phyloP scores from a whole-genome alignment of 768 basidiomycete species.

The Paxillus rubicundulus region DNA sequence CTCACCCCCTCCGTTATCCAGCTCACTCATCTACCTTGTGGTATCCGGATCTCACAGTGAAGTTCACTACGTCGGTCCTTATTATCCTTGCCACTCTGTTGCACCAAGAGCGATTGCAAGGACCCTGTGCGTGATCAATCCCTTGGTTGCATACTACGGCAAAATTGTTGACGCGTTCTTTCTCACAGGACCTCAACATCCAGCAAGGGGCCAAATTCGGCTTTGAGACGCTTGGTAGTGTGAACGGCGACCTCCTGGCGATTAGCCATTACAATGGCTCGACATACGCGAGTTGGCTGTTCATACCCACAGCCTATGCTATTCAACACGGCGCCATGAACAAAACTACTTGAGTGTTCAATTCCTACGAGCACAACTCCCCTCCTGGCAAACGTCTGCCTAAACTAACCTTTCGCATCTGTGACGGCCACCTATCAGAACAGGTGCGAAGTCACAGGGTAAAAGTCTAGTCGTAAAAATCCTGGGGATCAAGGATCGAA shows the following conservation, averaged over 20 bases:
- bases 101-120: slow-evolving; percentile 41
- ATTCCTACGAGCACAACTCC: slow-evolving; percentile 44
- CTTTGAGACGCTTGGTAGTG: slow-evolving; percentile 41
- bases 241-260: slow-evolving; percentile 47
- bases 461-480: too few species aligned
- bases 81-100: slow-evolving; percentile 32
- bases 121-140: slow-evolving; percentile 31
- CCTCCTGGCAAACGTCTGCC: slow-evolving; percentile 50
- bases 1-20: background rate
- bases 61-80: slow-evolving; percentile 41
- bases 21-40: slow-evolving; percentile 6
- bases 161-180: background rate
- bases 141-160: background rate
- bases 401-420: slow-evolving; percentile 2
- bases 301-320: slow-evolving; percentile 35
- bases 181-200: slow-evolving; percentile 66
- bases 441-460: too few species aligned
- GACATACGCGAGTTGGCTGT: slow-evolving; percentile 47
- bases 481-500: too few species aligned
- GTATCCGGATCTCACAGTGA: slow-evolving; percentile 36
- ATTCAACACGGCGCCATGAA: slow-evolving; percentile 46
- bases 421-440: too few species aligned
- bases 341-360: slow-evolving; percentile 83
- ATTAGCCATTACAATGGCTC: slow-evolving; percentile 79
- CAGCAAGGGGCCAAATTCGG: slow-evolving; percentile 62